Base-by-base conservation (phyloP, 805 yeast genomes). In the Hermanozyma aechmeae region DNA sequence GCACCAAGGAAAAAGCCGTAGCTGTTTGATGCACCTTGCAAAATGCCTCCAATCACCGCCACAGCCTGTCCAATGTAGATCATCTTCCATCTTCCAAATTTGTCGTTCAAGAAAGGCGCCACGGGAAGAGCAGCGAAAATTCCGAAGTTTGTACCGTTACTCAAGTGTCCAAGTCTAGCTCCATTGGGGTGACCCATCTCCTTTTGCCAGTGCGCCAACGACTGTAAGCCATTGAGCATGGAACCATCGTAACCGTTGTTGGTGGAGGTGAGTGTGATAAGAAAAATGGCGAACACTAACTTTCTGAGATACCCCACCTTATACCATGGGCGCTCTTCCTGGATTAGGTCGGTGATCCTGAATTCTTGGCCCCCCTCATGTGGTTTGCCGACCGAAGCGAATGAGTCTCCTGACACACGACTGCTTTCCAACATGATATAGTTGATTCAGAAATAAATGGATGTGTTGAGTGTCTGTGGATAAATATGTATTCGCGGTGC, bases 181-280 rank as follows among this genome's bases (percentile, higher is more conserved):
- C 50, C 51, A 8, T 28, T 18, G 5, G 51, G 51, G 29, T 36
- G 26, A 10, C 42, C 44, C 46, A 69, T 57, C 22, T 51, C 54
- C 6, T 42, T 33, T 31, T 47, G 46, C 71, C 74, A 71, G 17
- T 45, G 43, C 1, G 45, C 35, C 40, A 66, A 54, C 7, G 68
- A 49, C 40, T 71, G 76, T 35, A 71, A 53, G 22, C 72, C 71
- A 37, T 71, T 70, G 42, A 71, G 48, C 58, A 71, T 53, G n/a
- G 43, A 37, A 18, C 49, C 46, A 27, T 46, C 51, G 26, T 43
- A 46, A 3, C 51, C 51, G 25, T 36, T 61, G 38, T 65, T 66
- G 28, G 72, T 61, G 9, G 75, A 61, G 16, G 71, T 55, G 24
- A 68, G 46, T 15, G 71, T 58, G 32, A 61, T 53, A 16, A 66